Percentiles rank a stretch among this genome's conserved stretches.
Evolutionary conservation across 306 rosid genomes (phyloP).

Genomic region (Pyrus communis): DNA sequence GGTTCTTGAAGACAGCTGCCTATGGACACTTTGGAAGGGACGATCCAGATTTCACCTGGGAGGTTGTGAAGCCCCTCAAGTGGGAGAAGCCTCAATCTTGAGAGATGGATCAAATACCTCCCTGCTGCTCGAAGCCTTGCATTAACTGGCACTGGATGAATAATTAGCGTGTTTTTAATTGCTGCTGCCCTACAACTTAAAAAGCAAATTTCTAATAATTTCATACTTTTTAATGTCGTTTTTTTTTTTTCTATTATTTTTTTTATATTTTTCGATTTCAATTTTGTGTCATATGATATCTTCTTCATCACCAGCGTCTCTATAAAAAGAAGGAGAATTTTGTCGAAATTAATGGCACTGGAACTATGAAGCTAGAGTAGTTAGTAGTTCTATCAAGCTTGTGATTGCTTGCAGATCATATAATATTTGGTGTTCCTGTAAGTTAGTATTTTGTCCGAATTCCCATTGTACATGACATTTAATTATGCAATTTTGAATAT

Average conservation of each 20-base stretch:
- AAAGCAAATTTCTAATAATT: constrained; percentile 18
- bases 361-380: too few relatives aligned
- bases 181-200: constrained; percentile 20
- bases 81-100: constrained; percentile 80
- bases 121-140: constrained; percentile 10
- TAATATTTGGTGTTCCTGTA: too few relatives aligned
- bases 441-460: too few relatives aligned
- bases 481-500: too few relatives aligned
- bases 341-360: constrained; percentile 2
- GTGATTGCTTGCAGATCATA: too few relatives aligned
- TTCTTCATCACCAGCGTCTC: constrained; percentile 25
- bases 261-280: constrained; percentile 9
- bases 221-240: constrained; percentile 10
- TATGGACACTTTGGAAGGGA: constrained; percentile 99
- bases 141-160: constrained; percentile 41
- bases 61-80: constrained; percentile 96
- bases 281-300: constrained; percentile 12
- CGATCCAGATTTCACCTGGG: constrained; percentile 98
- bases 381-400: too few relatives aligned
- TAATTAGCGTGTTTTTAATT: constrained; percentile 40
- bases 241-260: background rate
- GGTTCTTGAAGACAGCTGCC: constrained; percentile 97
- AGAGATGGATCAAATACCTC: background rate
- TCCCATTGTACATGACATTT: too few relatives aligned
- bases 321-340: constrained; percentile 29